Evolutionary conservation across 1,284 basidiomycete genomes (phyloP).

Genomic region (Boletus sp.): DNA sequence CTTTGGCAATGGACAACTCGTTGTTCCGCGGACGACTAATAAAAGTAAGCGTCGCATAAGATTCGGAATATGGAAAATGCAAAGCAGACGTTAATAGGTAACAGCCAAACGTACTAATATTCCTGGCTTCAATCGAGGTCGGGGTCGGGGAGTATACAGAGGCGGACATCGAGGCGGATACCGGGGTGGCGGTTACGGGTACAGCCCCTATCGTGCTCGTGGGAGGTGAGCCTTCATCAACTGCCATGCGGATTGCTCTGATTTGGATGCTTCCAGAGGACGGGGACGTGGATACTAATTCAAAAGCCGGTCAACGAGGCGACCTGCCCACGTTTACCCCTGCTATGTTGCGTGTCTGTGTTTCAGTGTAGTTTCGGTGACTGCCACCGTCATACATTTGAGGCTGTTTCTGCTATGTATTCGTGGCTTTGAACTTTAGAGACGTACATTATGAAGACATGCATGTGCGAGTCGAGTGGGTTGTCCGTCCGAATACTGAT

Average conservation of each 20-base stretch:
- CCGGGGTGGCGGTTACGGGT: constrained; percentile 51
- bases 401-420: constrained; percentile 30
- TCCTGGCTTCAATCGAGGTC: constrained; percentile 82
- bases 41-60: constrained; percentile 53
- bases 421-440: constrained; percentile 27
- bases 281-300: constrained; percentile 64
- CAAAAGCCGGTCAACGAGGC: constrained; percentile 26
- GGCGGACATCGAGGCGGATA: constrained; percentile 59
- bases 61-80: constrained; percentile 1
- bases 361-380: constrained; percentile 10
- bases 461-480: too few species aligned
- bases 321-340: constrained; percentile 10
- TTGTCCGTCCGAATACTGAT: too few species aligned
- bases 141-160: constrained; percentile 73
- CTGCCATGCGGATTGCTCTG: constrained; percentile 12
- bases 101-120: constrained; percentile 91
- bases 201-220: constrained; percentile 72
- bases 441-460: constrained; percentile 25
- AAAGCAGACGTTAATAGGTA: constrained; percentile 51
- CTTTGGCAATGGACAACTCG: constrained; percentile 93
- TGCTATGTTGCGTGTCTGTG: constrained; percentile 11
- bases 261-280: constrained; percentile 43
- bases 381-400: constrained; percentile 15
- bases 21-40: constrained; percentile 91
- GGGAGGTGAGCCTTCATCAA: constrained; percentile 60